Conservation (phyloP, 495 filamentous ascomycete species). For the Penicillium soppii region DNA sequence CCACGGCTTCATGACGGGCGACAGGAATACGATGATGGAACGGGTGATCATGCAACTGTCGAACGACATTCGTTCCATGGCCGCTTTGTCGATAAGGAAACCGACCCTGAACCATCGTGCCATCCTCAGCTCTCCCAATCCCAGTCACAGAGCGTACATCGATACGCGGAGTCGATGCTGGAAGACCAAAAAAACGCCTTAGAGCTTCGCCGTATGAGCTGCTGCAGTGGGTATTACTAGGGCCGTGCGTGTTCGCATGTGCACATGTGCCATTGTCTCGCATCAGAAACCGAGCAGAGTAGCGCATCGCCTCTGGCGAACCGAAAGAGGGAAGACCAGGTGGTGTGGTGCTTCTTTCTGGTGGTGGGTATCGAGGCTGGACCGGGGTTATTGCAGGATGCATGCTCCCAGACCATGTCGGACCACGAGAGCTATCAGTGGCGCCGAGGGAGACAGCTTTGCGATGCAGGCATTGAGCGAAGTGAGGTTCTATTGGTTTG, state of each 20-base stretch:
- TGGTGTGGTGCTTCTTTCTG: conserved; percentile 42
- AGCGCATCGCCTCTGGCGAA: conserved; percentile 40
- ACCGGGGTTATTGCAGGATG: conserved; percentile 27
- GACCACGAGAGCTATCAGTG: conserved; percentile 4
- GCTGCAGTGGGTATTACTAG: conserved; percentile 1
- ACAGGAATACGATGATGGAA: conserved; percentile 31
- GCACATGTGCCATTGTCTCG: conserved; percentile 3
- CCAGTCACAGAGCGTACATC: conserved; percentile 6
- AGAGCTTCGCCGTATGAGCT: conserved; percentile 24
- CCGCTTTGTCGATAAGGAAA: conserved; percentile 41
- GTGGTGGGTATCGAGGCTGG: conserved; percentile 40
- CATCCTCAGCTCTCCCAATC: conserved; percentile 37
- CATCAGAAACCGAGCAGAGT: conserved; percentile 26
- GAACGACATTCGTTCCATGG: conserved; percentile 30
- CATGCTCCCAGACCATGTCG: conserved; percentile 26
- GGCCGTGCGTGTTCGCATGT: background rate
- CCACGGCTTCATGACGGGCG: conserved; percentile 10
- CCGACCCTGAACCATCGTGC: conserved; percentile 37
- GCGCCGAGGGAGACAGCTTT: conserved; percentile 26
- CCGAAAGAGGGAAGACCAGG: conserved; percentile 49
- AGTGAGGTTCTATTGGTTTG: background rate
- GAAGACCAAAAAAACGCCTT: conserved; percentile 29
- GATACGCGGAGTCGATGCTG: conserved; percentile 7
- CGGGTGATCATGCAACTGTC: conserved; percentile 33
- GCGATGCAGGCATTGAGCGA: conserved; percentile 12